Base-by-base conservation (phyloP, 2,329 filamentous ascomycete species). In the Bretziella fagacearum region DNA sequence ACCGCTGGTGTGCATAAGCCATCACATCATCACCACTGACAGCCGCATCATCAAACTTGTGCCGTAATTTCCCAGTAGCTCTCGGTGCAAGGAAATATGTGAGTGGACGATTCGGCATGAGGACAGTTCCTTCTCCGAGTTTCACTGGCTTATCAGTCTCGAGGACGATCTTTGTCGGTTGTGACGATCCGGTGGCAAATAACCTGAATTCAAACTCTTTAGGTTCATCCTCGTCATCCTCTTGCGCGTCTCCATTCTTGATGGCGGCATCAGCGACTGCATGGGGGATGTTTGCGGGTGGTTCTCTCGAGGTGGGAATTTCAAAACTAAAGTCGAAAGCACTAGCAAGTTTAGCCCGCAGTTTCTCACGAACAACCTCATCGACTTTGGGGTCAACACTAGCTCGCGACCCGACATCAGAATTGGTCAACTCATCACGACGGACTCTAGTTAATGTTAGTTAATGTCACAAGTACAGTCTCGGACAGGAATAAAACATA, bases 121-220 rank as follows among this genome's bases (percentile, higher is more conserved):
- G 37, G 23, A 67, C 52, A 2, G 49, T 60, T 10, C 66, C 67
- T 10, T 63, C 57, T 6, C 63, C 63, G 3, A 55, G 49, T 6
- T 52, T 48, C 17, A 48, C 52, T 3, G 54, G 56, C n/a, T 58
- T 59, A 22, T 68, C 63, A 30, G 65, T 60, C 17, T 64, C 60
- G 15, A 79, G 61, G 2, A 75, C 58, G 15, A 79, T 65, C 49
- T 68, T 76, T 44, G 65, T 63, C 1, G 62, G 58, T 2, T 64
- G 59, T 30, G 26, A 30, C 15, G 67, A 60, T 37, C 63, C 63
- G 7, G 48, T 44, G 52, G 67, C 66, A 56, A 79, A 79, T 23
- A 79, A 65, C 6, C 71, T 65, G 55, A 79, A 79, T 46, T 69
- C 65, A 53, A 75, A 77, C 45, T 67, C 65, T 41, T 67, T 63